Percentiles rank a stretch among this genome's conserved stretches.
Conservation (phyloP, 1,284 basidiomycete genomes). For the Wallemia ichthyophaga region DNA sequence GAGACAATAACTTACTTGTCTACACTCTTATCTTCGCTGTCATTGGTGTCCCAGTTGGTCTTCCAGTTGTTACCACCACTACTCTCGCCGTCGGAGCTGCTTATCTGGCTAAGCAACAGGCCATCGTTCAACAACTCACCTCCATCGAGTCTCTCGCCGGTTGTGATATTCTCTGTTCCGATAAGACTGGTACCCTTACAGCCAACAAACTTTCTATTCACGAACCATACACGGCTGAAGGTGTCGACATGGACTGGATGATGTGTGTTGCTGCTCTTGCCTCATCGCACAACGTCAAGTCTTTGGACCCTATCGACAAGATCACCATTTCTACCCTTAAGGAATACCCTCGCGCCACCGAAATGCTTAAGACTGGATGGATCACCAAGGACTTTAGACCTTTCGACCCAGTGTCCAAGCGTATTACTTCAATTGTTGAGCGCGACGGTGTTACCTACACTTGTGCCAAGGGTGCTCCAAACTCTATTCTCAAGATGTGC, state of each 20-base stretch:
- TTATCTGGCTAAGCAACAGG: conserved; percentile 93
- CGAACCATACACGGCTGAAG: conserved; percentile 23
- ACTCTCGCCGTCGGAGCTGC: conserved; percentile 92
- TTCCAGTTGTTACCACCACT: conserved; percentile 68
- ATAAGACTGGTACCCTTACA: conserved; percentile 89
- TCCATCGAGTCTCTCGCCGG: conserved; percentile 90
- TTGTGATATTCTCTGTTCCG: conserved; percentile 86
- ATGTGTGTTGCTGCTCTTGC: conserved; percentile 23
- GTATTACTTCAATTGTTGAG: conserved; percentile 26
- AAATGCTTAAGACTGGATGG: conserved; percentile 23
- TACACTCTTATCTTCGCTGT: conserved; percentile 82
- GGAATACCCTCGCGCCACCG: conserved; percentile 23
- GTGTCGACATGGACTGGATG: conserved; percentile 20
- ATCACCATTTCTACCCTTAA: conserved; percentile 24
- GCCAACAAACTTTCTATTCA: conserved; percentile 99
- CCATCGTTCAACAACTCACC: conserved; percentile 90
- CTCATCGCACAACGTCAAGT: conserved; percentile 25
- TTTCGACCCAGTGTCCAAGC: conserved; percentile 27
- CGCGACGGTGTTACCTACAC: conserved; percentile 23
- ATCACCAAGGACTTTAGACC: conserved; percentile 31
- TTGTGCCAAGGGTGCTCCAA: conserved; percentile 26
- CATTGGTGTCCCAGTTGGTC: conserved; percentile 95
- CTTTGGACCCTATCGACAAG: conserved; percentile 27
- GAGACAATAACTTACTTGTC: conserved; percentile 1
- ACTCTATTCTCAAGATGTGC: conserved; percentile 24